Conservation (phyloP, 2,329 filamentous ascomycete species). For the Pseudocercospora vitis region DNA sequence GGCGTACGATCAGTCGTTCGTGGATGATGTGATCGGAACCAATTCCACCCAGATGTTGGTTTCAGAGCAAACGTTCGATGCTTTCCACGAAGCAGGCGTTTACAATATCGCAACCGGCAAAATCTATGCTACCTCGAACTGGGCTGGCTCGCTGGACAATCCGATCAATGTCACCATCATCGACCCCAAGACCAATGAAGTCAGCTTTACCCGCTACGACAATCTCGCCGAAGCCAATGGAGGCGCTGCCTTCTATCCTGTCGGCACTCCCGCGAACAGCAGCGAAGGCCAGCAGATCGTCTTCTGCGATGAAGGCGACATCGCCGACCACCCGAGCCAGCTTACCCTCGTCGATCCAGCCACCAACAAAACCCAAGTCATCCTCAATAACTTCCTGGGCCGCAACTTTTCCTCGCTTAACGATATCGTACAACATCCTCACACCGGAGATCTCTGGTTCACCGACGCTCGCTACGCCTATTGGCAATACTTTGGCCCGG, state of each 20-base stretch:
- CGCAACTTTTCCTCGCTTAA: slow-evolving; percentile 62
- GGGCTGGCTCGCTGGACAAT: slow-evolving; percentile 32
- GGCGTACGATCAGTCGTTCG: slow-evolving; percentile 35
- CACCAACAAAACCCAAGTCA: slow-evolving; percentile 31
- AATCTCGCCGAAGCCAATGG: slow-evolving; percentile 36
- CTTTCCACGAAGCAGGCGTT: slow-evolving; percentile 45
- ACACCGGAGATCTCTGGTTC: slow-evolving; percentile 60
- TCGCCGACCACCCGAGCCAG: slow-evolving; percentile 27
- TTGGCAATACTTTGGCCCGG: slow-evolving; percentile 48
- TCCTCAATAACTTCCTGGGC: slow-evolving; percentile 63
- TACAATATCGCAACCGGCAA: slow-evolving; percentile 41
- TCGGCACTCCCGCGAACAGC: slow-evolving; percentile 33
- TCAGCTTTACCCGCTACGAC: slow-evolving; percentile 32
- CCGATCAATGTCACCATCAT: slow-evolving; percentile 40
- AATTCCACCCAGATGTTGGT: slow-evolving; percentile 35
- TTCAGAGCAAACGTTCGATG: slow-evolving; percentile 29
- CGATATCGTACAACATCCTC: slow-evolving; percentile 56
- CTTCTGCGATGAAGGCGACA: slow-evolving; percentile 38
- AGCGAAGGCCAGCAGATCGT: slow-evolving; percentile 36
- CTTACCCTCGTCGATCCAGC: slow-evolving; percentile 34
- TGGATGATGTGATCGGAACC: slow-evolving; percentile 35
- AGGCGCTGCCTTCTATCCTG: slow-evolving; percentile 35
- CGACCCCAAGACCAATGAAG: slow-evolving; percentile 32
- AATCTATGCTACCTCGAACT: slow-evolving; percentile 48
- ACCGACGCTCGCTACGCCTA: slow-evolving; percentile 61